Conservation (phyloP, 2,329 filamentous ascomycete species). For the Bipolaris zeicola region DNA sequence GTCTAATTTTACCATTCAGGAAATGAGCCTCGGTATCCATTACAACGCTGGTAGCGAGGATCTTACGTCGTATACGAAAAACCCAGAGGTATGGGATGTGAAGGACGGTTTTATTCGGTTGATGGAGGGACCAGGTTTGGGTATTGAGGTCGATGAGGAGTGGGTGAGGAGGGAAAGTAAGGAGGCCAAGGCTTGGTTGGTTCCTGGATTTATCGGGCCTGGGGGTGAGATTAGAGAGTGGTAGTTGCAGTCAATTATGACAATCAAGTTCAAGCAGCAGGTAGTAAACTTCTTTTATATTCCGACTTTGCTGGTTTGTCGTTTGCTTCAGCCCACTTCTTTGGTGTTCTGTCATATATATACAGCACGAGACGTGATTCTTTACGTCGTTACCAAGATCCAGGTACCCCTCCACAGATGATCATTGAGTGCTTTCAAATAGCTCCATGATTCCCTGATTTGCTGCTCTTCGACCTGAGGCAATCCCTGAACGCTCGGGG, state of each 20-base stretch:
- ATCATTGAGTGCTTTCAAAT: neutral
- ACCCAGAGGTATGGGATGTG: conserved; percentile 69
- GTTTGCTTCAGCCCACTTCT: no score
- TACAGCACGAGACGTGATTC: no score
- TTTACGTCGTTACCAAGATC: no score
- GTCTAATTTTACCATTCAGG: conserved; percentile 72
- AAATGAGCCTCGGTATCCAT: conserved; percentile 81
- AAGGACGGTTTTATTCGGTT: conserved; percentile 69
- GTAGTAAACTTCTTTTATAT: no score
- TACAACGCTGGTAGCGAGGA: conserved; percentile 63
- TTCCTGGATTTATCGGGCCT: conserved; percentile 69
- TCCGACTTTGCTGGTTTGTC: no score
- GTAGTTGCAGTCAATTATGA: conserved; percentile 47
- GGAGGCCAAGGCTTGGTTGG: conserved; percentile 67
- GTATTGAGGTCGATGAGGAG: conserved; percentile 73
- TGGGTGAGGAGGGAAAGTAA: conserved; percentile 65
- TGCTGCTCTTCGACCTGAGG: no score
- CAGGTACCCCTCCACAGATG: no score
- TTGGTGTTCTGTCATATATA: no score
- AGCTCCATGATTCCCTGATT: neutral
- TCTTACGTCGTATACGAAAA: conserved; percentile 66
- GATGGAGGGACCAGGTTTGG: conserved; percentile 65
- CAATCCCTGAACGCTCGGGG: neutral
- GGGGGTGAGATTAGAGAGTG: conserved; percentile 72
- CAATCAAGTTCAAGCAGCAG: neutral